Percentiles rank a stretch among this genome's conserved stretches.
These are phyloP conservation scores for Teratosphaeria nubilosa DNA, from an alignment of 2,329 filamentous ascomycete genomes.

Conservation along the genomic window DNA sequence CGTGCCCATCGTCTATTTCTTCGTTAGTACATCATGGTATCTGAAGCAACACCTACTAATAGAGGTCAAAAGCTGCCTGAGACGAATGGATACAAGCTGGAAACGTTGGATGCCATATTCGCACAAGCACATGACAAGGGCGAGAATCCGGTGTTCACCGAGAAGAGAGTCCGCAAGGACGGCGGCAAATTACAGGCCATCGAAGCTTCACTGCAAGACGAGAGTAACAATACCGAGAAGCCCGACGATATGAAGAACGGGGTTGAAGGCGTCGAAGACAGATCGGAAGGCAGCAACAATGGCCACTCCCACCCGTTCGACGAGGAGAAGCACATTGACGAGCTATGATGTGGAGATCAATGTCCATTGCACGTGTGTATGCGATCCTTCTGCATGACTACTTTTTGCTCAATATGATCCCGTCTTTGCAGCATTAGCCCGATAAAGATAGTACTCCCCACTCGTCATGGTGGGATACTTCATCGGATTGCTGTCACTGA, in stretches of 20 bases:
- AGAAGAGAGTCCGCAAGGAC: conserved; percentile 9
- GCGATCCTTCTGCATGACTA: background rate
- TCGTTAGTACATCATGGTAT: conserved; percentile 20
- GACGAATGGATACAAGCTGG: conserved; percentile 45
- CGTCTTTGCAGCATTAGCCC: conserved; percentile 3
- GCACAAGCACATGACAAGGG: conserved; percentile 9
- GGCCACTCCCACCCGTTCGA: background rate
- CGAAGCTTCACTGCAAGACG: background rate
- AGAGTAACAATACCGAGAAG: background rate
- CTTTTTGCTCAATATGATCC: background rate
- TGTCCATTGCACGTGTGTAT: no score
- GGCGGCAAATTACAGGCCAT: conserved; percentile 2
- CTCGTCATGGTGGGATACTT: conserved; percentile 28
- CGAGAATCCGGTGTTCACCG: conserved; percentile 12
- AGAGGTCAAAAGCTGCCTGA: conserved; percentile 40
- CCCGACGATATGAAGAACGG: background rate
- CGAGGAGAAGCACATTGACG: background rate
- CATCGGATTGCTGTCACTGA: conserved; percentile 22
- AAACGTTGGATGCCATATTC: conserved; percentile 50
- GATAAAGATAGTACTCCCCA: conserved; percentile 24
- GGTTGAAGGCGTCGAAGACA: background rate
- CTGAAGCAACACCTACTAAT: background rate
- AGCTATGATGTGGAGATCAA: background rate
- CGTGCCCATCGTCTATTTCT: conserved; percentile 37
- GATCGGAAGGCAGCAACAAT: background rate